Evolutionary conservation across 2,329 filamentous ascomycete genomes (phyloP), one percentile per base, ranked within the genome.

Genomic region (Colletotrichum noveboracense): DNA sequence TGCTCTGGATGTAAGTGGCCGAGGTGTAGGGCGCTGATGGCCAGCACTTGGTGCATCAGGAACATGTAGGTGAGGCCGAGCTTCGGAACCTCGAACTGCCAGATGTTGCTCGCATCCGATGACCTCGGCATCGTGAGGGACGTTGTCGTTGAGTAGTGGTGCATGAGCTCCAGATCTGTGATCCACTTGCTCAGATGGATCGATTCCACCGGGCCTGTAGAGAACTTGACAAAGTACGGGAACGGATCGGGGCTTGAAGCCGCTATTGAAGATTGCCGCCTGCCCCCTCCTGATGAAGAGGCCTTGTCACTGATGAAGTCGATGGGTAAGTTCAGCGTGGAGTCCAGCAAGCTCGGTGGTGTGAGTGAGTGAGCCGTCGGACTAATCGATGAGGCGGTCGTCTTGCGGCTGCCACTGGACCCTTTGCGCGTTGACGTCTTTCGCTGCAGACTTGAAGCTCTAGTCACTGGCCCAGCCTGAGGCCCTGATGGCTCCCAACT

Each of bases 81-180:
- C 34, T 78, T 78, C 3, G 80, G 80, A 7, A 80, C 65, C 8
- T 80, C 79, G 3, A 78, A 70, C 76, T 83, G 82, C 83, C 83
- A 84, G 13, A 82, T 76, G 6, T 79, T 79, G 34, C 75, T 76
- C 8, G 81, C 78, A 9, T 81, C 80, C 7, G 56, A 52, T 12
- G 70, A 36, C 7, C 83, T 77, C 0, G 83, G 83, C 9, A 85
- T 74, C 3, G 83, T 83, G 8, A 79, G 70, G 62, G 78, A 83
- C 1, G 83, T 83, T 3, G 70, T 76, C 8, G 81, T 78, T 3
- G 81, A 81, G 66, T 81, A 85, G 56, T 85, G 83, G 55, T 85
- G 83, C 78, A 85, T 81, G 52, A 85, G 78, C 71, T 84, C 81
- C 14, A 85, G 81, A 70, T 85, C 84, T 5, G 80, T 80, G 12